A percentile compares a stretch with the other conserved stretches of the same genome.
Conservation (phyloP, 2,329 filamentous ascomycete genomes). For the Neurospora sp. region DNA sequence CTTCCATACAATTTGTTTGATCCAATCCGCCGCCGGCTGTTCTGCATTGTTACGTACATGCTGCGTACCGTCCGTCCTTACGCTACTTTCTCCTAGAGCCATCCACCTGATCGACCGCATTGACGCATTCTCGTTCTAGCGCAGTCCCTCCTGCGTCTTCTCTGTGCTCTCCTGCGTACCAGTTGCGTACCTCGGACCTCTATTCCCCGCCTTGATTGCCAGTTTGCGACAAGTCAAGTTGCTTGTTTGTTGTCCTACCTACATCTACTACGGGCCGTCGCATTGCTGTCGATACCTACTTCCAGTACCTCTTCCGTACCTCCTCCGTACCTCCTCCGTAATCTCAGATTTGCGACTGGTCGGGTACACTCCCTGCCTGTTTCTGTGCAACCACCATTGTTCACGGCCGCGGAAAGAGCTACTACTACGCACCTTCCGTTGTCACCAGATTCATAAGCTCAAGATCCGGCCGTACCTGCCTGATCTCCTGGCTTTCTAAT, state of each 20-base stretch:
- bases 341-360: neutral
- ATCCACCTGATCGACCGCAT: neutral
- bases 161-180: neutral
- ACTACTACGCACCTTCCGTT: neutral
- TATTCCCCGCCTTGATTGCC: neutral
- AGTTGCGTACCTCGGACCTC: neutral
- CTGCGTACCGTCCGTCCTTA: neutral
- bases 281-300: neutral
- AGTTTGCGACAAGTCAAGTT: neutral
- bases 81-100: neutral
- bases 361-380: neutral
- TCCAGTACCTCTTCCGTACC: neutral
- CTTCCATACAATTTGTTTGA: neutral
- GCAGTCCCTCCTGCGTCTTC: neutral
- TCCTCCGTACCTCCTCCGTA: neutral
- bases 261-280: neutral
- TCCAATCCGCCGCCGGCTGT: neutral
- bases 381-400: neutral
- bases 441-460: neutral
- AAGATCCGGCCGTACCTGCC: neutral
- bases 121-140: neutral
- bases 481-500: neutral
- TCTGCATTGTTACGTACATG: neutral
- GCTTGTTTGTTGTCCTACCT: neutral
- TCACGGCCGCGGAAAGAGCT: neutral